Evolutionary conservation across 1,284 basidiomycete species (phyloP), one percentile per base, ranked within the genome.

Genomic region (Kwoniella shivajii): DNA sequence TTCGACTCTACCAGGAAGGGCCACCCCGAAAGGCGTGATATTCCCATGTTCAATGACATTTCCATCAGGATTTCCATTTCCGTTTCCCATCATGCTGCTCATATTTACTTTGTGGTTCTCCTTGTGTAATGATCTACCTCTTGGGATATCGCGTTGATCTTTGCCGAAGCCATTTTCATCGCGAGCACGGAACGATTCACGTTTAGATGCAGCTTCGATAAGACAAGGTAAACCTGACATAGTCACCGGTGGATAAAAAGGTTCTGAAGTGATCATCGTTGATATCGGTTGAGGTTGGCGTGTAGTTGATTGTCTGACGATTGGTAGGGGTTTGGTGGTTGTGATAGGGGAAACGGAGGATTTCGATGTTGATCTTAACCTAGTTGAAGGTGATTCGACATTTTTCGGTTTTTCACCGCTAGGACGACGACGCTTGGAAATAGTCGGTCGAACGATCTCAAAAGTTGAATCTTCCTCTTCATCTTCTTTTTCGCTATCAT

Each of bases 11-110:
- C 61, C 43, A 3, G 66, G 61, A 5, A 61, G 30, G 6, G 64
- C 64, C 38, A 66, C 26, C 2, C 66, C 67, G 50, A 69, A 69
- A 1, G 66, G 62, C 11, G 31, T 41, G 6, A 57, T 34, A 22
- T 36, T 10, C 34, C 34, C 34, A 36, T n/a, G 34, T n/a, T 36
- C 34, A n/a, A n/a, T 10, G 34, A 36, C 34, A 36, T 42, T 16
- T 22, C 27, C 5, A 26, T 42, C 20, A 9, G 39, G 9, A 26
- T 42, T 20, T 11, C 31, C 33, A 27, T 7, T 37, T 16, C 27
- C 22, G 31, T 49, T 38, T 11, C 22, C 24, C 24, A 13, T 27
- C 20, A 22, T 20, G 22, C 4, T 22, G 20, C n/a, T 39, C 38
- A 39, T n/a, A n/a, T 20, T 20, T 39, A 39, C 4, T 22, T 10